Conservation (phyloP, 2,329 filamentous ascomycete species). For the Fusarium algeriense region DNA sequence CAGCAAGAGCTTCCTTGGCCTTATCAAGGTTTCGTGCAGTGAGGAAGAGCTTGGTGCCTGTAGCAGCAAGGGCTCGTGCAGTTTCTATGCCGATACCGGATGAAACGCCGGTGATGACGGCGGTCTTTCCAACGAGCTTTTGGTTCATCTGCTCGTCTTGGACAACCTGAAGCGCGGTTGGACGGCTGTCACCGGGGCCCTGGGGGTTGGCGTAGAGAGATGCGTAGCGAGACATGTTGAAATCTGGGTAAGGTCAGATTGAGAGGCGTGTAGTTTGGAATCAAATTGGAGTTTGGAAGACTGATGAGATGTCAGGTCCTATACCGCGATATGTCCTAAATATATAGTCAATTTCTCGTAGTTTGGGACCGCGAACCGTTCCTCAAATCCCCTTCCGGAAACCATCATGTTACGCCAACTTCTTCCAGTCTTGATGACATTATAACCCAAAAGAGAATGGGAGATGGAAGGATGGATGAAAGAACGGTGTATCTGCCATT, state of each 20-base stretch:
- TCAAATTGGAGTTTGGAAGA: not conserved
- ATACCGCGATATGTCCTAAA: not conserved
- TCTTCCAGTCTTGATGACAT: not conserved
- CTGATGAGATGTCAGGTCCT: not conserved
- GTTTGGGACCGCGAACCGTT: not conserved
- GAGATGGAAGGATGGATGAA: not conserved
- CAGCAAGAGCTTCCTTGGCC: slow-evolving; percentile 20
- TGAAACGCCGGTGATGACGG: slow-evolving; percentile 45
- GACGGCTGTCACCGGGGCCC: slow-evolving; percentile 5
- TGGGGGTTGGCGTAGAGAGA: not conserved
- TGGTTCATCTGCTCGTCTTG: slow-evolving; percentile 4
- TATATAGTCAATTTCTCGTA: not conserved
- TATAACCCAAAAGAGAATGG: not conserved
- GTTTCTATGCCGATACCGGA: slow-evolving; percentile 61
- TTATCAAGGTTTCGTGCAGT: slow-evolving; percentile 40
- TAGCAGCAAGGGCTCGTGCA: slow-evolving; percentile 56
- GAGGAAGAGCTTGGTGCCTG: slow-evolving; percentile 47
- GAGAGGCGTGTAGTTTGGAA: accelerated
- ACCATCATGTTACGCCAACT: not conserved
- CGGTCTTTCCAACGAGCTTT: not conserved
- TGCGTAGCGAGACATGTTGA: slow-evolving; percentile 9
- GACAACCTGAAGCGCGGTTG: slow-evolving; percentile 7
- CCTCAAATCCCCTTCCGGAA: too few species aligned
- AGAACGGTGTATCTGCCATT: too few species aligned
- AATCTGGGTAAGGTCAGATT: not conserved